phyloP scores from a whole-genome alignment of 768 basidiomycete species.

The Mycena albidolilacea region DNA sequence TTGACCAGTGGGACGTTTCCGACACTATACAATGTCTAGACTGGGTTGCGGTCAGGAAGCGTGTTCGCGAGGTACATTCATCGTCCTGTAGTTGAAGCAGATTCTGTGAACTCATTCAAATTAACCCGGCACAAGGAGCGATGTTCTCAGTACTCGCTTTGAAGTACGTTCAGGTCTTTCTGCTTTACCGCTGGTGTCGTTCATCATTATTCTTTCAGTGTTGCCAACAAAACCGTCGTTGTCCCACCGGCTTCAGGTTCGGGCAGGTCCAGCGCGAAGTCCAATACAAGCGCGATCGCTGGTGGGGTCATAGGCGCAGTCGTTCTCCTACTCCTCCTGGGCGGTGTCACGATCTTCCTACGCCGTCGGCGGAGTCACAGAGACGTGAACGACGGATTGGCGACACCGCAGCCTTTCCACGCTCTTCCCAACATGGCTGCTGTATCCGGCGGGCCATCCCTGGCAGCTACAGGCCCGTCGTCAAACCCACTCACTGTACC shows the following conservation, averaged over 20 bases:
- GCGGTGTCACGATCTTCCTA: slow-evolving; percentile 21
- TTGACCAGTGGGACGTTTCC: slow-evolving; percentile 41
- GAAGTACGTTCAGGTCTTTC: background rate
- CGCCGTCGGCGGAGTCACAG: slow-evolving; percentile 29
- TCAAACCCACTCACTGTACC: background rate
- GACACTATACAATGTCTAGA: slow-evolving; percentile 42
- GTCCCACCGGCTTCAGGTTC: background rate
- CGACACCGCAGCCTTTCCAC: background rate
- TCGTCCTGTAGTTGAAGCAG: background rate
- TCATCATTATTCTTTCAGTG: slow-evolving; percentile 12
- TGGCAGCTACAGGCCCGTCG: background rate
- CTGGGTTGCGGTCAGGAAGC: slow-evolving; percentile 37
- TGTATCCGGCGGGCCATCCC: background rate
- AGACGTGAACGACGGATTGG: background rate
- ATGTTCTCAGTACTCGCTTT: slow-evolving; percentile 44
- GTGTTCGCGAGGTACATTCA: slow-evolving; percentile 41
- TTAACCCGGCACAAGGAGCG: slow-evolving; percentile 54
- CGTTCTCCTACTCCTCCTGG: slow-evolving; percentile 4
- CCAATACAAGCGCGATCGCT: slow-evolving; percentile 27
- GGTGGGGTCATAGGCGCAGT: slow-evolving; percentile 36
- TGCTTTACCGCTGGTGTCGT: background rate
- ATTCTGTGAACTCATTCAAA: slow-evolving; percentile 6
- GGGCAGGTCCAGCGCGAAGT: background rate
- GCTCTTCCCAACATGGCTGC: background rate
- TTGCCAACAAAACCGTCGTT: slow-evolving; percentile 32